Conservation (phyloP, 2,329 filamentous ascomycete genomes). For the Pestalotiopsis fici region DNA sequence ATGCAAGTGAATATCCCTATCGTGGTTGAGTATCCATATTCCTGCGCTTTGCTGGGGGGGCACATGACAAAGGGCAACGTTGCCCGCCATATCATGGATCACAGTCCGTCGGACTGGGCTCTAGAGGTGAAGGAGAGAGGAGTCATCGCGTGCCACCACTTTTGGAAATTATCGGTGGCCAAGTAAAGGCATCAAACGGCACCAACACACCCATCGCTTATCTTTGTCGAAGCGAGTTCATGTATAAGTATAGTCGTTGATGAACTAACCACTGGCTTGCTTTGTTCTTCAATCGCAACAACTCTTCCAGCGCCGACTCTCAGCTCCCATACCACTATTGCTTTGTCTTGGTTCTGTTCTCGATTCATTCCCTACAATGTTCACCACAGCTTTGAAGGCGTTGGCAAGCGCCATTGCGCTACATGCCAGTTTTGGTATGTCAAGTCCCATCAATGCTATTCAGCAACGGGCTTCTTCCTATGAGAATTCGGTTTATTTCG, state of each 20-base stretch:
- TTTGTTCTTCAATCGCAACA: neutral
- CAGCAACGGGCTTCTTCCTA: slow-evolving; percentile 29
- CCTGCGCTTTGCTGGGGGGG: neutral
- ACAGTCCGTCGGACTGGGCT: neutral
- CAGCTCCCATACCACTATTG: neutral
- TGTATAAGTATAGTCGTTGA: neutral
- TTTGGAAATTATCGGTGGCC: neutral
- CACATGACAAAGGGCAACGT: slow-evolving; percentile 1
- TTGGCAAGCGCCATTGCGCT: neutral
- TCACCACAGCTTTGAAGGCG: neutral
- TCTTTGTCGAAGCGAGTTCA: neutral
- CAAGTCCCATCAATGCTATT: slow-evolving; percentile 8
- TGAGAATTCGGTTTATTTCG: slow-evolving; percentile 48
- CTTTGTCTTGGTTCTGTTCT: neutral
- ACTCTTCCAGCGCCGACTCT: neutral
- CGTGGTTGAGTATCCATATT: neutral
- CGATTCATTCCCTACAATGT: neutral
- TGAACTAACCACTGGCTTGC: neutral
- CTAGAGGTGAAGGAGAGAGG: neutral
- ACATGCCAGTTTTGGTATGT: neutral
- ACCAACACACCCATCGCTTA: neutral
- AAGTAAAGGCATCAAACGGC: neutral
- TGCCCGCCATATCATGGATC: neutral
- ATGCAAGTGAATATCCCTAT: neutral
- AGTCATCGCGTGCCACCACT: neutral